phyloP scores from a whole-genome alignment of 495 filamentous ascomycete genomes.

The Talaromyces stipitatus region DNA sequence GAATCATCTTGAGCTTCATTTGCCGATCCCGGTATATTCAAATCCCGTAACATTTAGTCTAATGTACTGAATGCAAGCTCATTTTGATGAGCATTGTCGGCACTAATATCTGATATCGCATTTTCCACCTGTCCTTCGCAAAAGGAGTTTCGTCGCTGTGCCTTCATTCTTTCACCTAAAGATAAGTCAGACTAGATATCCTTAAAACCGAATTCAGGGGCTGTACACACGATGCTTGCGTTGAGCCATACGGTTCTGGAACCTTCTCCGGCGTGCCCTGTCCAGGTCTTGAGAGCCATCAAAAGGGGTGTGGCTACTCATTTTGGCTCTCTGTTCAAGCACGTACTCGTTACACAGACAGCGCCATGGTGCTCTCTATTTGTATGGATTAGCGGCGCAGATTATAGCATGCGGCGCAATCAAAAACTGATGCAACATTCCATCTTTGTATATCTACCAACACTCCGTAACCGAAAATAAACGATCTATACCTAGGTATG shows the following conservation, averaged over 20 bases:
- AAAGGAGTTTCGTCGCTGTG: not conserved
- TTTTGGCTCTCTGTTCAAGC: not conserved
- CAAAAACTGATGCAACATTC: no score
- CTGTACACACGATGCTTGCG: not conserved
- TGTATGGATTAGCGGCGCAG: not conserved
- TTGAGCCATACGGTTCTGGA: slow-evolving; percentile 1
- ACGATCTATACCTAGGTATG: no score
- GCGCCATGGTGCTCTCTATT: not conserved
- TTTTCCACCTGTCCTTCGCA: no score
- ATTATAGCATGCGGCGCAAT: not conserved
- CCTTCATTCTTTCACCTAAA: not conserved
- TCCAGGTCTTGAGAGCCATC: not conserved
- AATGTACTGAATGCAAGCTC: not conserved
- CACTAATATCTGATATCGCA: not conserved
- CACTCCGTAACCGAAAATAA: no score
- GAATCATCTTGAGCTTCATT: not conserved
- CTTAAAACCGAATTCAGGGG: not conserved
- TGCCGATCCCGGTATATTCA: not conserved
- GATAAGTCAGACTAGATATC: not conserved
- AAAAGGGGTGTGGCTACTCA: not conserved
- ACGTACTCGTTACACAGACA: not conserved
- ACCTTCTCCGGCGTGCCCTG: not conserved
- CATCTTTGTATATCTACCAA: no score
- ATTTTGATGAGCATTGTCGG: not conserved
- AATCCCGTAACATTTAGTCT: not conserved